Base-by-base conservation (phyloP, 2,329 filamentous ascomycete genomes). In the Fusarium sp. region DNA sequence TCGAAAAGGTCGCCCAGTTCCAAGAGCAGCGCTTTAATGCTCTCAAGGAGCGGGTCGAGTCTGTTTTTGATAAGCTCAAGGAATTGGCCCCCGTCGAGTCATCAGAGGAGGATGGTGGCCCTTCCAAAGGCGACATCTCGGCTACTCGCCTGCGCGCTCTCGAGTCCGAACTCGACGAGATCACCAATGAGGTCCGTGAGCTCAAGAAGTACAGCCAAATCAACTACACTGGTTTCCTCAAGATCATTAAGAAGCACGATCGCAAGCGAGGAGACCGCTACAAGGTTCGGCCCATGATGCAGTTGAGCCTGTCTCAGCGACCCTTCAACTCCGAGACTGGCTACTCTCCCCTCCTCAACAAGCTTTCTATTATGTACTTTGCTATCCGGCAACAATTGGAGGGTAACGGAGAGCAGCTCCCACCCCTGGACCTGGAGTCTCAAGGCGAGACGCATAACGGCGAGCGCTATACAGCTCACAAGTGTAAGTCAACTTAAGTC, bases 221-320 rank as follows among this genome's bases (percentile, higher is more conserved):
- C 83, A 99, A 99, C 83, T 99, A 98, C 81, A 97, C 96, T 8
- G 96, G 94, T 49, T 97, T 98, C 81, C 87, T 98, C 78, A 99
- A 99, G 86, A 97, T 97, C 49, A 94, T 94, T 60, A 99, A 99
- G 89, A 99, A 99, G 83, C 96, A 99, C 82, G 96, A 99, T 81
- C 92, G 96, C 72, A 97, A 95, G 83, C 88, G 95, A 72, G 94
- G 94, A 59, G 87, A 90, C 71, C 87, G 90, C 56, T 98, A 98
- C 84, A 93, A 91, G 79, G 92, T 98, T 73, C 90, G 94, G 25
- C 94, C 96, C 29, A 90, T 98, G 84, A 90, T 98, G 81, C 93
- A 97, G 82, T 91, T 97, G 75, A 92, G 93, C 75, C 83, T 99
- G 75, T 90, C 93, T n/a, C 90, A 94, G 71, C 86, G 94, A 66